Percentiles rank a stretch among this genome's conserved stretches.
Evolutionary conservation across 202 grass and related monocot genomes (phyloP).

Genomic region (Bolboschoenoplectus hybrid): DNA sequence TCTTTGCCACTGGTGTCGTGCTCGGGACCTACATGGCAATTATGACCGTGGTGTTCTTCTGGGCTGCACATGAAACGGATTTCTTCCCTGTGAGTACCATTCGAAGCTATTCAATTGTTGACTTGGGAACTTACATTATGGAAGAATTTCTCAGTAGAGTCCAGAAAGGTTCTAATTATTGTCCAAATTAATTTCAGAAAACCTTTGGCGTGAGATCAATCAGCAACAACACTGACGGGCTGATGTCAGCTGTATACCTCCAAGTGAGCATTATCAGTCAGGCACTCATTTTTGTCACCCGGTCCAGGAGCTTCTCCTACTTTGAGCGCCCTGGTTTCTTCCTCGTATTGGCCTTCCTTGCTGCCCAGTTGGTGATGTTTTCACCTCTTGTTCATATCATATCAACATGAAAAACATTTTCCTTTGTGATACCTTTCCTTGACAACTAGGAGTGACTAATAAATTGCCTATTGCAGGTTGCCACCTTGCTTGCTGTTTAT

Average conservation of each 20-base stretch:
- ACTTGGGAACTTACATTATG: not conserved
- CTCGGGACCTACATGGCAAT: constrained; percentile 84
- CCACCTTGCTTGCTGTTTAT: constrained; percentile 83
- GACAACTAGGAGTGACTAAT: not conserved
- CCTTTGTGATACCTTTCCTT: not conserved
- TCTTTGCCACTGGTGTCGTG: constrained; percentile 77
- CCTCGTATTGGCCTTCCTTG: constrained; percentile 65
- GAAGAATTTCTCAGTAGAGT: constrained; percentile 4
- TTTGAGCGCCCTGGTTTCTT: constrained; percentile 68
- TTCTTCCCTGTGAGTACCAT: constrained; percentile 63
- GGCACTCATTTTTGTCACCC: constrained; percentile 86
- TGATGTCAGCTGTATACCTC: constrained; percentile 76
- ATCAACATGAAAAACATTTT: not conserved
- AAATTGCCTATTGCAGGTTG: constrained; percentile 48
- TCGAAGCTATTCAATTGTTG: not conserved
- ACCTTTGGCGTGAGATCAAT: constrained; percentile 43
- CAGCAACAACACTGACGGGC: constrained; percentile 66
- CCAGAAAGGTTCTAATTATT: constrained; percentile 22
- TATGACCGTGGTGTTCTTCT: constrained; percentile 96
- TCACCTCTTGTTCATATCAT: not conserved
- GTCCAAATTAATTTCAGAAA: constrained; percentile 30
- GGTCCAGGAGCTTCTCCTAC: constrained; percentile 82
- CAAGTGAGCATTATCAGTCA: constrained; percentile 96
- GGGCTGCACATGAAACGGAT: constrained; percentile 72
- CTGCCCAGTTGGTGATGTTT: constrained; percentile 65